Base-by-base conservation (phyloP, 805 yeast species). In the Candida odintsovae region DNA sequence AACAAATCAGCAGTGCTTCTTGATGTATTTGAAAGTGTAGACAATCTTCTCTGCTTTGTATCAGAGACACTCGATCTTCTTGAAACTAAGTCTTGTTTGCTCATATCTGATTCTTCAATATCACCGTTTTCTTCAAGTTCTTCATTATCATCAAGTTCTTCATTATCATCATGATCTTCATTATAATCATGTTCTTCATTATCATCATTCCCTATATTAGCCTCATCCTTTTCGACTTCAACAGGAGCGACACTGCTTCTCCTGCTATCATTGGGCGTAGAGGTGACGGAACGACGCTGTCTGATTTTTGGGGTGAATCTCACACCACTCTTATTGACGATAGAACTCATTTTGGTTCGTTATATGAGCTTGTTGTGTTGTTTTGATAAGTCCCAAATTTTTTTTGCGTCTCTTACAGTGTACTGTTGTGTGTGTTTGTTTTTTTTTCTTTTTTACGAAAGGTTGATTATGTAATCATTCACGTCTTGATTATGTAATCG, bases 281-380 rank as follows among this genome's bases (percentile, higher is more conserved):
- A 49, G 3, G 58, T 47, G 1, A 59, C 58, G 21, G 68, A 59
- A 43, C 76, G 66, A 54, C 75, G 71, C 48, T 69, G 70, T 42
- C 64, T 71, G 11, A 68, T 55, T 50, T 81, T 82, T 3, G 90
- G 90, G n/a, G 75, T 70, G 63, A 84, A 84, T 46, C 84, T 78
- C 12, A 84, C 75, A 22, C 81, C 76, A 42, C 80, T 71, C 56
- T 78, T 78, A 50, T 77, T 44, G 23, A 47, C 42, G 21, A 74
- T 63, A 65, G 75, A 69, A 64, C 77, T 73, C 78, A 72, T 73
- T 9, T 15, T 28, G 40, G 19, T 18, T 7, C 12, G 15, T 36
- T 20, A 20, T 36, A 6, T 36, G n/a, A 11, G 39, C 9, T 18
- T 11, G 10, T 20, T 20, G 19, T 9, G 6, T n/a, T 20, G 36